phyloP scores from a whole-genome alignment of 805 yeast genomes.

The Wickerhamomyces tratensis region DNA sequence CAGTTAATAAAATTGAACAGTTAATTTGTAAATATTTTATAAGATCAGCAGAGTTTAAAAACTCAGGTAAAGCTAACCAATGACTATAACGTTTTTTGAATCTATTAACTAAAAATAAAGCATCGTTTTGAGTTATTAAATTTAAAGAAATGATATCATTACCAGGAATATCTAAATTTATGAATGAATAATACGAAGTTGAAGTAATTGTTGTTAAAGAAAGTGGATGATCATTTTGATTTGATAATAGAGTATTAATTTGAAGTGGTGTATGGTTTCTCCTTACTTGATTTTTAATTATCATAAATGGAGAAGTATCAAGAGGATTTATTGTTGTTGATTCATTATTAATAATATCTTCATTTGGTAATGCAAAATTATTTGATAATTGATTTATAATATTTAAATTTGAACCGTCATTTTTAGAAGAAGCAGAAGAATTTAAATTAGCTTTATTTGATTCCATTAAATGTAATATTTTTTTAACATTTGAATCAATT shows the following conservation, averaged over 20 bases:
- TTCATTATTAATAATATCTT: neutral
- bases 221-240: slow-evolving; percentile 17
- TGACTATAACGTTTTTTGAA: slow-evolving; percentile 64
- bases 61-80: slow-evolving; percentile 67
- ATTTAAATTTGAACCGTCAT: too few relatives aligned
- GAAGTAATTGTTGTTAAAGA: slow-evolving; percentile 7
- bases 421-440: too few relatives aligned
- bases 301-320: neutral
- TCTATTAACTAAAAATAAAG: slow-evolving; percentile 38
- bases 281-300: neutral
- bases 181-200: slow-evolving; percentile 26
- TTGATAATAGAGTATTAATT: slow-evolving; percentile 2
- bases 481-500: neutral
- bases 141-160: slow-evolving; percentile 43
- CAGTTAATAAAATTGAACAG: slow-evolving; percentile 57
- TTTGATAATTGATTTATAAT: too few relatives aligned
- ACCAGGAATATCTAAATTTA: slow-evolving; percentile 15
- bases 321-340: neutral
- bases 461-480: too few relatives aligned
- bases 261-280: neutral
- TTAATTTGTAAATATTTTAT: slow-evolving; percentile 35
- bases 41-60: slow-evolving; percentile 35
- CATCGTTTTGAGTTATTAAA: slow-evolving; percentile 38
- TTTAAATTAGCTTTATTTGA: neutral
- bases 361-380: too few relatives aligned